Base-by-base conservation (phyloP, 2,329 filamentous ascomycete genomes). In the Neurospora sp. region DNA sequence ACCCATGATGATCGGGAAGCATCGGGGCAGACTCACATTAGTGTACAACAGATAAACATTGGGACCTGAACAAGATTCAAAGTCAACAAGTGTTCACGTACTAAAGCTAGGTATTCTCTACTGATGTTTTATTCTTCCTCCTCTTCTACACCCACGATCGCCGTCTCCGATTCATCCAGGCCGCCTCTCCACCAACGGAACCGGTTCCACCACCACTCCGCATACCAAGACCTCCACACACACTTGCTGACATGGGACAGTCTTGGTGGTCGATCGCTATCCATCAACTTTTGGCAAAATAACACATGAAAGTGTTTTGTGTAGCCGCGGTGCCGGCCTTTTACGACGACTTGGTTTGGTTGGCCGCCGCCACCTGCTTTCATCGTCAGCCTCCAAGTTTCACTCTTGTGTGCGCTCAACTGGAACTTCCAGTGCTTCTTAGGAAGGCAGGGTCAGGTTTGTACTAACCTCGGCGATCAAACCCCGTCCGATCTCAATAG, bases 401-500 rank as follows among this genome's bases (percentile, higher is more conserved):
- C 12, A 62, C 23, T n/a, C 17, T 62, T 62, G 28, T 62, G 52
- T 17, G 52, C 52, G 52, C 28, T 62, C 52, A 36, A 8, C 52
- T 62, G 12, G 12, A 62, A 62, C 52, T 33, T 33, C 52, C 3
- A 17, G 52, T 17, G 8, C 15, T 62, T 57, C 12, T 28, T 8
- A 28, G 46, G 46, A 33, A 1, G 46, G 28, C 19, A 52, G 46
- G 46, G 28, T 62, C 28, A 36, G 3, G 28, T 10, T 36, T n/a
- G 39, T 36, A 67, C 23, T 8, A 62, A 69, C 71, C 66, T 68
- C 37, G 12, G 52, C 69, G n/a, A 72, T 43, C 43, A 71, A 41
- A 11, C 28, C 80, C 68, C 83, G 83, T 3, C 87, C 88, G 36
- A 88, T 81, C 67, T 85, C 78, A 68, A 89, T 86, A 0, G 86